Conservation (phyloP, 306 rosid species). For the Cercis canadensis region DNA sequence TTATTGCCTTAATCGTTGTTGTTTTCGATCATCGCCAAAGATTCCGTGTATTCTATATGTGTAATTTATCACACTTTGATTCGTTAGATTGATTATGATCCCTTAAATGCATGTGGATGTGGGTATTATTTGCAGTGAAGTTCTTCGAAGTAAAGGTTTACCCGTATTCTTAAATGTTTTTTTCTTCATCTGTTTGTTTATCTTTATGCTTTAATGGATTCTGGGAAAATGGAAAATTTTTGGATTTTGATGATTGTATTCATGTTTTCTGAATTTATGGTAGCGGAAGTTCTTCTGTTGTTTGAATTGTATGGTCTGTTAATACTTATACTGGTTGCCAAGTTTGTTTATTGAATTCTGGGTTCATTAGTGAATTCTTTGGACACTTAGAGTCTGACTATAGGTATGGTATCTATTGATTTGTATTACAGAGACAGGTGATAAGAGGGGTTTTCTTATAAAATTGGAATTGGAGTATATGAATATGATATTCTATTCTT, state of each 20-base stretch:
- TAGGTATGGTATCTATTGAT: too few relatives aligned
- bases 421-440: too few relatives aligned
- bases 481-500: neutral
- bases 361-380: too few relatives aligned
- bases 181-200: neutral
- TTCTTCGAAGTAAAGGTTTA: neutral
- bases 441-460: too few relatives aligned
- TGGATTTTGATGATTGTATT: too few relatives aligned
- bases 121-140: neutral
- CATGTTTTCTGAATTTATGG: too few relatives aligned
- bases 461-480: neutral
- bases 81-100: neutral
- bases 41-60: neutral
- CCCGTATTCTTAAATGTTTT: constrained; percentile 15
- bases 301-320: too few relatives aligned
- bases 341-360: too few relatives aligned
- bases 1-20: neutral
- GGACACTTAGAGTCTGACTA: too few relatives aligned
- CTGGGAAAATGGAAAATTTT: too few relatives aligned
- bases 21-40: neutral
- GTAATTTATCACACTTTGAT: neutral
- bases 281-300: too few relatives aligned
- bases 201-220: neutral
- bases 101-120: neutral
- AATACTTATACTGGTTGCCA: too few relatives aligned